A percentile compares a stretch with the other conserved stretches of the same genome.
These are phyloP conservation scores for Ochetophila trinervis DNA, from an alignment of 306 rosid species.

Conservation along the genomic window DNA sequence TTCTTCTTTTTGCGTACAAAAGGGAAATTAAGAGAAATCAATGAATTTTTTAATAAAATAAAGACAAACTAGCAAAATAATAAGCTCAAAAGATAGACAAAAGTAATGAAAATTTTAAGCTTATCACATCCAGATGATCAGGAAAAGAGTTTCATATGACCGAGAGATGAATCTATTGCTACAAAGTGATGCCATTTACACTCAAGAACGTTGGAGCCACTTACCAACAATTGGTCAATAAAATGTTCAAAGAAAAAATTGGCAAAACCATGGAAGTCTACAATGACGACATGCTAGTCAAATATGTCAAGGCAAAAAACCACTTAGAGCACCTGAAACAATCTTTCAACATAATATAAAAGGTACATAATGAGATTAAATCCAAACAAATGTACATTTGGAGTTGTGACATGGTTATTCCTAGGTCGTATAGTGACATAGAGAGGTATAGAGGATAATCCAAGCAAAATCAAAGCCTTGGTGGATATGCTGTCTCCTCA, in stretches of 20 bases:
- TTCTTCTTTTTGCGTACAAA: too few species aligned
- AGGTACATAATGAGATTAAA: not conserved
- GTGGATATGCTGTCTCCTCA: too few species aligned
- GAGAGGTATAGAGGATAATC: not conserved
- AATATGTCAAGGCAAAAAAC: too few species aligned
- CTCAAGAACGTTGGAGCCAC: not conserved
- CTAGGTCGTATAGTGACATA: not conserved
- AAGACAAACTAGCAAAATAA: too few species aligned
- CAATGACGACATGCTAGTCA: not conserved
- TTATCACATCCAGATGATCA: not conserved
- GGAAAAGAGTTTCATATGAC: not conserved
- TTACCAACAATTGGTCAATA: not conserved
- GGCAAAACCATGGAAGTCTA: not conserved
- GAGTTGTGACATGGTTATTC: not conserved
- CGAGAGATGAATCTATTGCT: not conserved
- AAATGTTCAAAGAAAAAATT: not conserved
- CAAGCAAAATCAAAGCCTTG: not conserved
- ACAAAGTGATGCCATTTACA: not conserved
- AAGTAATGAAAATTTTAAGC: too few species aligned
- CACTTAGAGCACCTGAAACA: too few species aligned
- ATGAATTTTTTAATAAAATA: too few species aligned
- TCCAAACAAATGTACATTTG: not conserved
- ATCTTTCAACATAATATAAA: too few species aligned
- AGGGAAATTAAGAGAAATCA: too few species aligned
- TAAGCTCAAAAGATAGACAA: too few species aligned